These are phyloP conservation scores for Euptelea pleiosperma DNA, from an alignment of 164 flowering plant genomes.

Conservation along the genomic window DNA sequence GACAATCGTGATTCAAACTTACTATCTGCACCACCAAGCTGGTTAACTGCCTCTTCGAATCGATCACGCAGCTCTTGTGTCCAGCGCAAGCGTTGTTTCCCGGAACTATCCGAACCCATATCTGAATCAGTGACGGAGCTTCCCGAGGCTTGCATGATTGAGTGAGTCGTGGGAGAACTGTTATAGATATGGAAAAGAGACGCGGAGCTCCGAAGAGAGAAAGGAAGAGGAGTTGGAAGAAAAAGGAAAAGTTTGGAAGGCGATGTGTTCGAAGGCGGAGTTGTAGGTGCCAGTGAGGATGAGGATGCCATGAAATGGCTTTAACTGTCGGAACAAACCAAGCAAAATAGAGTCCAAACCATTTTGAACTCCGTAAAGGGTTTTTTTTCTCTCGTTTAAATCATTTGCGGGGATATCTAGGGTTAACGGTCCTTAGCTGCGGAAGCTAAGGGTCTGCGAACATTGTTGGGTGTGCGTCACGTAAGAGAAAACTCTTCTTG, in stretches of 20 bases:
- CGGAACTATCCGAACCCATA: constrained; percentile 37
- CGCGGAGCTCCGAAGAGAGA: too few species aligned
- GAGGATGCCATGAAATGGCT: constrained; percentile 35
- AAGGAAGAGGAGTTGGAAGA: constrained; percentile 4
- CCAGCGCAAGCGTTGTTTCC: constrained; percentile 63
- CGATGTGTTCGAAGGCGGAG: constrained; percentile 32
- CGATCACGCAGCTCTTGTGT: constrained; percentile 59
- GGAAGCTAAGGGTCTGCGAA: too few species aligned
- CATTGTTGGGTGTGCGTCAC: too few species aligned
- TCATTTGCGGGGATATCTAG: constrained; percentile 27
- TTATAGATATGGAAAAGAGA: too few species aligned
- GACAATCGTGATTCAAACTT: constrained; percentile 38
- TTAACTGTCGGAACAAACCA: constrained; percentile 20
- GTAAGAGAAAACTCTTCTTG: too few species aligned
- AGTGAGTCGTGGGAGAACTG: background rate
- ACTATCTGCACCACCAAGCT: constrained; percentile 78
- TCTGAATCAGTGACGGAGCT: background rate
- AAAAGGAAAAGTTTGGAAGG: constrained; percentile 14
- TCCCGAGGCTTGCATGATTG: background rate
- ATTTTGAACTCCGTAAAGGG: constrained; percentile 1
- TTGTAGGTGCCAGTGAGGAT: background rate
- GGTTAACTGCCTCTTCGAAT: constrained; percentile 60
- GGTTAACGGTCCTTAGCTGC: background rate
- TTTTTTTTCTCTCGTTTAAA: constrained; percentile 11
- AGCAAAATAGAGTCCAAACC: constrained; percentile 19